phyloP scores from a whole-genome alignment of 202 grass and related monocot species.

The Cymbopogon flexuosus region DNA sequence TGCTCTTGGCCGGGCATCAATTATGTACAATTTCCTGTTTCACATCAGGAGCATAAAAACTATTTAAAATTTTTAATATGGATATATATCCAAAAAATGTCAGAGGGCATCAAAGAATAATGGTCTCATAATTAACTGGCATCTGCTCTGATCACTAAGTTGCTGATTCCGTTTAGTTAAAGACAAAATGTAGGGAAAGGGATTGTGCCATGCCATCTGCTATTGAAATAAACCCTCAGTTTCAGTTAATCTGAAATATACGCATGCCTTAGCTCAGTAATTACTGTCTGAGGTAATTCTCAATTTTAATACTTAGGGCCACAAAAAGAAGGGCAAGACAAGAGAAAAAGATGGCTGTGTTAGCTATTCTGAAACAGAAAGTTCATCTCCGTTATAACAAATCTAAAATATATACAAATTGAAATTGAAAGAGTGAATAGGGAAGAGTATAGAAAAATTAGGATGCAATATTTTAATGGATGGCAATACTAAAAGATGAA shows the following conservation, averaged over 20 bases:
- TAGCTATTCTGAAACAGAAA: background rate
- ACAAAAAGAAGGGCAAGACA: background rate
- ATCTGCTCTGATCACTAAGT: background rate
- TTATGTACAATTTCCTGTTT: conserved; percentile 94
- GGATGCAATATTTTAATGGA: background rate
- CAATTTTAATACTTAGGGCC: background rate
- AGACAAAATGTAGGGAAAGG: conserved; percentile 19
- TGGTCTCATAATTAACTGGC: background rate
- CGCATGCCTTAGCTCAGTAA: conserved; percentile 18
- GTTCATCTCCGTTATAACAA: background rate
- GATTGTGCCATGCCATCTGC: background rate
- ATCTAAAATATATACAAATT: background rate
- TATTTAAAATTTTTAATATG: background rate
- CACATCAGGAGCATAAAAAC: conserved; percentile 21
- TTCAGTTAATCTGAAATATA: background rate
- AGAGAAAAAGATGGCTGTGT: background rate
- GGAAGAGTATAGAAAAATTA: background rate
- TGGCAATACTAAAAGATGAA: conserved; percentile 21
- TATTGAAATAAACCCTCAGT: conserved; percentile 3
- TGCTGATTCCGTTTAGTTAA: background rate
- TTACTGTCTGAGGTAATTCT: background rate
- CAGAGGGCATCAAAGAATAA: conserved; percentile 8
- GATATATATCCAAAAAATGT: background rate
- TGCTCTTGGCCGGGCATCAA: conserved; percentile 93
- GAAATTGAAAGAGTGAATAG: background rate